Percentiles rank a stretch among this genome's conserved stretches.
phyloP scores from a whole-genome alignment of 2,329 filamentous ascomycete genomes.

The Tolypocladium album region DNA sequence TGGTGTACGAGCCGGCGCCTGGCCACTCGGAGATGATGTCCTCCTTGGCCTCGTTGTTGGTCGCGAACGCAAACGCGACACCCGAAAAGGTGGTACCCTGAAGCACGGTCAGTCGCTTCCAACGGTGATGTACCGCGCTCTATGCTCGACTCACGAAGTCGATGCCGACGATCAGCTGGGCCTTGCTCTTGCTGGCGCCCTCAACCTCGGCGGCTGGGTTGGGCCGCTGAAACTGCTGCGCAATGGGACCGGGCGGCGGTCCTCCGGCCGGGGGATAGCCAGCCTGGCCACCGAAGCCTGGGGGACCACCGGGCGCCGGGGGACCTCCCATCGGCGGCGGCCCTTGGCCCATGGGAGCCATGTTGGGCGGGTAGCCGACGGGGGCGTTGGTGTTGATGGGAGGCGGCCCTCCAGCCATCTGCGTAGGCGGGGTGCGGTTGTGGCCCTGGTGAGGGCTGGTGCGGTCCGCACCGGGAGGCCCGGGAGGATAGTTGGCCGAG shows the following conservation, averaged over 20 bases:
- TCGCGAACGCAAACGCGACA: constrained; percentile 93
- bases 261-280: constrained; percentile 38
- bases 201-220: constrained; percentile 64
- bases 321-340: constrained; percentile 27
- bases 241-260: constrained; percentile 23
- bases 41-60: constrained; percentile 94
- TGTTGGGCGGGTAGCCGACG: constrained; percentile 49
- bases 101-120: background rate
- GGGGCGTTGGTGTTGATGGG: constrained; percentile 57
- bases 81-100: constrained; percentile 97
- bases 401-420: constrained; percentile 53
- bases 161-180: constrained; percentile 95
- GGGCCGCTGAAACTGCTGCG: constrained; percentile 30
- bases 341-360: constrained; percentile 30
- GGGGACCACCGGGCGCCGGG: constrained; percentile 31
- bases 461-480: constrained; percentile 34
- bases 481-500: constrained; percentile 41
- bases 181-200: constrained; percentile 80
- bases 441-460: constrained; percentile 40
- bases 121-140: background rate
- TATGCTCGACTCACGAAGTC: constrained; percentile 65
- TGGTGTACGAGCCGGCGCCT: constrained; percentile 91
- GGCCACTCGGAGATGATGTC: constrained; percentile 99
- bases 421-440: constrained; percentile 44
- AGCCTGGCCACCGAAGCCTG: constrained; percentile 31